Evolutionary conservation across 345 rosid species (phyloP).

Genomic region (Populus euphratica): DNA sequence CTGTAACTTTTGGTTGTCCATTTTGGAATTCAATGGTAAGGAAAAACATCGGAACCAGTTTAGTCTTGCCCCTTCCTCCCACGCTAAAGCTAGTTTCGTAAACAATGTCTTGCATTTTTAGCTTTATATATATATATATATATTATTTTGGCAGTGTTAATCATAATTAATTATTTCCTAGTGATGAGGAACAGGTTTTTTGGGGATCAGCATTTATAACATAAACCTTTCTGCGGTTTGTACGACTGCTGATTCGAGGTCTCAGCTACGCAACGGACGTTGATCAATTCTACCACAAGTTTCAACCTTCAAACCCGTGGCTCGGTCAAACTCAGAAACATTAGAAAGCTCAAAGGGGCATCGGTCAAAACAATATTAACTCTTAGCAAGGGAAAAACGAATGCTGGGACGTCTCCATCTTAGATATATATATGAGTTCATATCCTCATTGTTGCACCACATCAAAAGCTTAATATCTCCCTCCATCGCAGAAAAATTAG

Average conservation of each 20-base stretch:
- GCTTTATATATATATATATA: too few species aligned
- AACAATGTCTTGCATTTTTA: background rate
- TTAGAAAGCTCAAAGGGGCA: background rate
- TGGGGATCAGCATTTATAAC: background rate
- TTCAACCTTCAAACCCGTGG: constrained; percentile 6
- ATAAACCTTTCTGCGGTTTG: background rate
- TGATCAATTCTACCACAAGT: background rate
- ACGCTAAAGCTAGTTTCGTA: background rate
- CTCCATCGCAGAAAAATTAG: background rate
- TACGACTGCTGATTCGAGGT: background rate
- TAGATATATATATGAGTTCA: background rate
- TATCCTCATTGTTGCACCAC: background rate
- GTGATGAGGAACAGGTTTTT: background rate
- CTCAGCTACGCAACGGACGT: background rate
- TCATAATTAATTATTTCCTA: too few species aligned
- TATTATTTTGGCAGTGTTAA: too few species aligned
- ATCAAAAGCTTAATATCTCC: background rate
- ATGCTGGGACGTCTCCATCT: background rate
- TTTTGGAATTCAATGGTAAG: background rate
- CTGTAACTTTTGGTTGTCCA: background rate
- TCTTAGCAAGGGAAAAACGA: background rate
- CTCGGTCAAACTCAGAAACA: background rate
- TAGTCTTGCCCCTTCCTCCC: background rate
- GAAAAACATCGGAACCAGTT: background rate
- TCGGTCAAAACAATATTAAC: background rate